Evolutionary conservation across 1,284 basidiomycete species (phyloP).

Genomic region (Ceratobasidium sp.): DNA sequence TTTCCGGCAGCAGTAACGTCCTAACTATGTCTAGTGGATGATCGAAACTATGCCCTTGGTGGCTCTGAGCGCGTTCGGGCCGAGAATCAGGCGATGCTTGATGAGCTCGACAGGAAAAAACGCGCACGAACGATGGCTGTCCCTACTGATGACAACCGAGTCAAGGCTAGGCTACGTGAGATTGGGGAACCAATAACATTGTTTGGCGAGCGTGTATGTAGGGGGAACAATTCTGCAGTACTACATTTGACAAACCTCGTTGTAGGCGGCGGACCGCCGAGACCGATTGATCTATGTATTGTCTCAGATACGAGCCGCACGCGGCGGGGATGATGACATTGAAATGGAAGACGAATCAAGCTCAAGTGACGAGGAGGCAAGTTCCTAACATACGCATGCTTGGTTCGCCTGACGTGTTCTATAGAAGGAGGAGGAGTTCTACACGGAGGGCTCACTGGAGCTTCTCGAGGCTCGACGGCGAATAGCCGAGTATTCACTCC

Average conservation of each 20-base stretch:
- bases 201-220: slow-evolving; percentile 92
- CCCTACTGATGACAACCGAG: slow-evolving; percentile 94
- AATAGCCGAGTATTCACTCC: slow-evolving; percentile 91
- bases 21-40: slow-evolving; percentile 38
- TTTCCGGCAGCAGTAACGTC: background rate
- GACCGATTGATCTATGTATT: slow-evolving; percentile 93
- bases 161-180: slow-evolving; percentile 86
- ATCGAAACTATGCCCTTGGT: slow-evolving; percentile 40
- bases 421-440: slow-evolving; percentile 89
- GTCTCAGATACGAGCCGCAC: slow-evolving; percentile 84
- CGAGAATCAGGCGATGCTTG: slow-evolving; percentile 76
- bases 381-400: slow-evolving; percentile 42
- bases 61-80: slow-evolving; percentile 51
- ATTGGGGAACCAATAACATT: slow-evolving; percentile 96
- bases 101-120: slow-evolving; percentile 95
- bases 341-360: slow-evolving; percentile 72
- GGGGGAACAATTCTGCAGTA: slow-evolving; percentile 31
- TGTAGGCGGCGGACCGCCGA: slow-evolving; percentile 81
- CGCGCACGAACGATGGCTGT: slow-evolving; percentile 92
- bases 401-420: slow-evolving; percentile 27
- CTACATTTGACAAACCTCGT: slow-evolving; percentile 40
- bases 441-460: slow-evolving; percentile 87
- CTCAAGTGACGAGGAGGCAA: slow-evolving; percentile 77
- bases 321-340: slow-evolving; percentile 70
- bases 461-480: slow-evolving; percentile 82